These are phyloP conservation scores for Phylloporus sp. DNA, from an alignment of 1,284 basidiomycete genomes.

Conservation along the genomic window DNA sequence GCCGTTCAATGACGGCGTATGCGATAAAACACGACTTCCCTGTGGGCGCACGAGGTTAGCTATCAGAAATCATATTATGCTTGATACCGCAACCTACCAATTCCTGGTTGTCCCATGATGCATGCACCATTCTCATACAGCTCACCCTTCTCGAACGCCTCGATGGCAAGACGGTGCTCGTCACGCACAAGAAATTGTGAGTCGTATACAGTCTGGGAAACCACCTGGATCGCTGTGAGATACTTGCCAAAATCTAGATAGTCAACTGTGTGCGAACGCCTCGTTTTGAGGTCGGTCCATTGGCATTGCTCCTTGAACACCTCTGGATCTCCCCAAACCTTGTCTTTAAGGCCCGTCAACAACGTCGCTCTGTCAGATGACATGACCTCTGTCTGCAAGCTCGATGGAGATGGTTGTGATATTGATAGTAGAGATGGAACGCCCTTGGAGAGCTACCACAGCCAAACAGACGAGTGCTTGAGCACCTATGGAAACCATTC, in stretches of 20 bases:
- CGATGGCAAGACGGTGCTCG: background rate
- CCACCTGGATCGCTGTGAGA: background rate
- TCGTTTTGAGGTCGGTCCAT: background rate
- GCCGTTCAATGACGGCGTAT: background rate
- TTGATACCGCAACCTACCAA: background rate
- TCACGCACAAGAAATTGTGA: background rate
- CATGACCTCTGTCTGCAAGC: background rate
- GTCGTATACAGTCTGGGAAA: background rate
- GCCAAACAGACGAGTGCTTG: background rate
- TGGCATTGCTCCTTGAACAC: background rate
- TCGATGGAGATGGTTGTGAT: slow-evolving; percentile 1
- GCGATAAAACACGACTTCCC: slow-evolving; percentile 3
- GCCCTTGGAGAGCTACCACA: background rate
- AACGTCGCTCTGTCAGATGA: background rate
- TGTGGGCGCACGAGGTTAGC: background rate
- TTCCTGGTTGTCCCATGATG: slow-evolving; percentile 4
- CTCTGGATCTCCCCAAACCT: background rate
- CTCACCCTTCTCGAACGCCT: background rate
- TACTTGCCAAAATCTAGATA: slow-evolving; percentile 2
- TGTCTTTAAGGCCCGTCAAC: background rate
- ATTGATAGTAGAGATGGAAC: slow-evolving; percentile 13
- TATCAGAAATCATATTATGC: background rate
- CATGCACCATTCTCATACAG: background rate
- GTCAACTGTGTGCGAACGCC: background rate
- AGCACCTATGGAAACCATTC: background rate